Base-by-base conservation (phyloP, 371 early-diverging fungal species). In the Coemansia sp. region DNA sequence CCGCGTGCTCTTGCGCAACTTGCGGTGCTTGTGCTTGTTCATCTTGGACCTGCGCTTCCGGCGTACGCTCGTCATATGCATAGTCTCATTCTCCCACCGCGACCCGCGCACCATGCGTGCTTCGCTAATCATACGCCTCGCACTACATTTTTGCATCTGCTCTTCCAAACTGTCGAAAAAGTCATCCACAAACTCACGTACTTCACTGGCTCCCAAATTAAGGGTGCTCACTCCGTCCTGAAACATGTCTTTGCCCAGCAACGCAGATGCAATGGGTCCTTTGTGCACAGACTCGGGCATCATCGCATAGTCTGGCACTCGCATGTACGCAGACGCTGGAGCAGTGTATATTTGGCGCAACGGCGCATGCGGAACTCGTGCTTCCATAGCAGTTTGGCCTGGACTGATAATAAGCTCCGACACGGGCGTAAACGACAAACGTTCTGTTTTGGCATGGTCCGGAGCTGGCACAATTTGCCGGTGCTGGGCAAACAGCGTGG, bases 11-110 rank as follows among this genome's bases (percentile, higher is more conserved):
- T 90, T 91, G 74, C 89, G 85, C 69, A 91, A 82, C 75, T 92
- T 92, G 80, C 85, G 87, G 72, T 89, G 88, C 78, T 92, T 92
- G 77, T 92, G 92, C 83, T 92, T 92, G 75, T 90, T 90, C 91
- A 92, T 90, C 83, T 92, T 92, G 78, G 88, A 82, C 67, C 83
- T 87, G 75, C 90, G 84, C 82, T 91, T 92, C 81, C 90, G 83
- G 72, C 85, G 76, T 22, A 90, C 87, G 71, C 89, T 89, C n/a
- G 87, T 84, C 69, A 87, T 60, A 58, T 61, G 69, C 34, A 34
- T 34, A 2, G 54, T 82, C 72, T 50, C 52, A 16, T 58, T 60
- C 31, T 62, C 54, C 66, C 66, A 63, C 63, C 70, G 66, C 34
- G 55, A 21, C n/a, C 34, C 42, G n/a, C 48, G 48, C 59, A 27